phyloP scores from a whole-genome alignment of 202 grass and related monocot species.

The Schoenoplectus tabernaemontani region DNA sequence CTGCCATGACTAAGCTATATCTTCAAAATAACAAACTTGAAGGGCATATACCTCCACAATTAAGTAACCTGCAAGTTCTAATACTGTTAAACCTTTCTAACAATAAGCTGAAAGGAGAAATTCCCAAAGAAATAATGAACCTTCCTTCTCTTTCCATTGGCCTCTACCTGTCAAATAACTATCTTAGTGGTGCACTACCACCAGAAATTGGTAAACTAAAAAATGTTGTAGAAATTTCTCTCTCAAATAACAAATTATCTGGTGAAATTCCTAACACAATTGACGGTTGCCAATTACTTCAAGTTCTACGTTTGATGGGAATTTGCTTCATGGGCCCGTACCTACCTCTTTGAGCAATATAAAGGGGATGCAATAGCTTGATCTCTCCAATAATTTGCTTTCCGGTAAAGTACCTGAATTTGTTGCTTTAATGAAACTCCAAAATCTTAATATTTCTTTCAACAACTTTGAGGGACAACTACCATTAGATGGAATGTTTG shows the following conservation, averaged over 20 bases:
- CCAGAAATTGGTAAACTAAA: slow-evolving; percentile 28
- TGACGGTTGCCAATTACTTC: slow-evolving; percentile 19
- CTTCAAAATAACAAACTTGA: slow-evolving; percentile 11
- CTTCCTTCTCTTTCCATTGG: background rate
- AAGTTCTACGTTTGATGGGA: slow-evolving; percentile 23
- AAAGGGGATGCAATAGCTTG: slow-evolving; percentile 16
- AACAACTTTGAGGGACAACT: slow-evolving; percentile 28
- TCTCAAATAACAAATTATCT: slow-evolving; percentile 31
- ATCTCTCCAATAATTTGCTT: slow-evolving; percentile 25
- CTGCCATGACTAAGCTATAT: background rate
- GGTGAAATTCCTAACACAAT: slow-evolving; percentile 31
- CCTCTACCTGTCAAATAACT: slow-evolving; percentile 34
- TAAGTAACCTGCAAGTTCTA: slow-evolving; percentile 18
- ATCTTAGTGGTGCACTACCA: slow-evolving; percentile 25
- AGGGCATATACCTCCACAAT: slow-evolving; percentile 28
- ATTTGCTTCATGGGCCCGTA: slow-evolving; percentile 4
- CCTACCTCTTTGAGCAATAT: slow-evolving; percentile 16
- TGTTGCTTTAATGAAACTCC: slow-evolving; percentile 10
- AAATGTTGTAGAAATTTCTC: background rate
- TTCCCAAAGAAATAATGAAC: slow-evolving; percentile 33
- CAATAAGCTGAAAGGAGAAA: slow-evolving; percentile 28
- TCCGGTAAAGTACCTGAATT: slow-evolving; percentile 11
- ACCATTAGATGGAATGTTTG: slow-evolving; percentile 15
- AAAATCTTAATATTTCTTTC: slow-evolving; percentile 17
- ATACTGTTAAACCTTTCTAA: slow-evolving; percentile 14